Base-by-base conservation (phyloP, 176 grass and related monocot species). In the Melocanna baccifera region DNA sequence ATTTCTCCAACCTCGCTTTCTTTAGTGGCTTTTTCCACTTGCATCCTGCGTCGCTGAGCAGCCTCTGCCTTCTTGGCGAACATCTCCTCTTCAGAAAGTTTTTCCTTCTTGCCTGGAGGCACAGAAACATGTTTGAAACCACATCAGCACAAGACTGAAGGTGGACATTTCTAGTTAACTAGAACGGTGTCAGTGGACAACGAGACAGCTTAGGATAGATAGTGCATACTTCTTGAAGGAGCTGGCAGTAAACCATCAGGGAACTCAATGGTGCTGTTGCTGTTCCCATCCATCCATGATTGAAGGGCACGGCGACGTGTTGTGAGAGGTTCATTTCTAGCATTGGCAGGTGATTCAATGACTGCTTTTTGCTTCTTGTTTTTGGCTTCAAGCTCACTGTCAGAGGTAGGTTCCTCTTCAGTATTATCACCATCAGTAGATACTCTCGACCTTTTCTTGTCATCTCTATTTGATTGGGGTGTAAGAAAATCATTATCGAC, bases 251-350 rank as follows among this genome's bases (percentile, higher is more conserved):
- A 64, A 23, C 92, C 92, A 77, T 91, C 85, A 13, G 92, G 92
- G 69, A 92, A 94, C 69, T 94, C 89, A 55, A 94, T 39, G 36
- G 89, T 73, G 40, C 64, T 88, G 22, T 53, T 84, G 64, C 84
- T 86, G 58, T 72, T 91, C 34, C 87, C 89, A 62, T 89, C 81
- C 78, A 91, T 94, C 77, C 92, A 89, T 67, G 92, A 92, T 81
- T 94, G 92, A 85, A 91, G 92, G 67, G 92, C 92, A 58, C 92
- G 81, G 2, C 90, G 87, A 63, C 92, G 92, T 65, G 92, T 94
- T 16, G 87, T 94, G 20, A 94, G 89, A 77, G 89, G 87, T 83
- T 89, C 87, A 40, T 37, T 85, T 85, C 90, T 89, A 50, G 66
- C 78, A 71, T 76, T 87, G 48, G 41, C 43, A 55, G 73, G 29